Evolutionary conservation across 192 early-diverging fungal species (phyloP), one percentile per base, ranked within the genome.

Genomic region (Coemansia sp.): DNA sequence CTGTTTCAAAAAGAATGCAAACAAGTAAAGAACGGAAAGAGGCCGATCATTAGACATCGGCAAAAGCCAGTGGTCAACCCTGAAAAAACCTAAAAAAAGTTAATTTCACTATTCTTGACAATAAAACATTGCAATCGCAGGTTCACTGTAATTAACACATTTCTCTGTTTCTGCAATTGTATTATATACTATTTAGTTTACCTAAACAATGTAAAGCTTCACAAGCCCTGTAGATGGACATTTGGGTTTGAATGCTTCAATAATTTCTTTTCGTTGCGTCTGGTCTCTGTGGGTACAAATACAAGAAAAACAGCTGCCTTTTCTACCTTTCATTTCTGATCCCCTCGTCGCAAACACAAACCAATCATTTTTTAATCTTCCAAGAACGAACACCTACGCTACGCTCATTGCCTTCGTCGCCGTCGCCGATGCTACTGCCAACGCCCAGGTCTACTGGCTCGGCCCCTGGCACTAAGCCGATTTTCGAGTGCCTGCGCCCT

Each of bases 391-490:
- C 61, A 20, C 61, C 51, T 62, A 62, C 61, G 51, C 36, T 54
- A 62, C 61, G 39, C 61, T 62, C 18, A 50, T 62, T 20, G 61
- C 51, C n/a, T 53, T 62, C 18, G 61, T 62, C 61, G 36, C 51
- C 3, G 52, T 19, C 27, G 52, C 52, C 19, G 58, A 39, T 18
- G 58, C 58, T 19, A 62, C 61, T 22, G 61, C 61, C 27, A 62
- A 62, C 50, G 51, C 61, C n/a, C 61, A 62, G 51, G 50, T 45
- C n/a, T 34, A 54, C 61, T 62, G 61, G 50, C 61, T 62, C 51
- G 61, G 61, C n/a, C 61, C 61, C 62, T 64, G 54, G 62, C 36
- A 54, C 42, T 55, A 55, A 30, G 8, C 13, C 3, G 39, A 5
- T 42, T 42, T n/a, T n/a, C n/a, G n/a, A n/a, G n/a, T n/a, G n/a